Base-by-base conservation (phyloP, 805 yeast genomes). In the Monosporozyma siamensis region DNA sequence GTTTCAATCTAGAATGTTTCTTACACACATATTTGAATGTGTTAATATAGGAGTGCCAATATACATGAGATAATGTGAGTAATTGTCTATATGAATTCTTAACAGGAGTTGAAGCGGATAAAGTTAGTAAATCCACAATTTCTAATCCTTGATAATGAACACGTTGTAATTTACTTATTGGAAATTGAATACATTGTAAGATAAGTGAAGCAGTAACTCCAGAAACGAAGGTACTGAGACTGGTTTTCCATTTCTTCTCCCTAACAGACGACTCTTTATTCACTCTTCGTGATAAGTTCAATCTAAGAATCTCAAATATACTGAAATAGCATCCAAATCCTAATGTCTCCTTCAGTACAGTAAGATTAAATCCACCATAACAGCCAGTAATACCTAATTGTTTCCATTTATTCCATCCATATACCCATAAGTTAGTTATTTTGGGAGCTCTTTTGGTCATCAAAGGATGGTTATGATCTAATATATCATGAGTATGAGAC, bases 191-290 rank as follows among this genome's bases (percentile, higher is more conserved):
- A 3, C 80, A 71, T 47, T 89, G 78, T 17, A 89, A 66, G 0
- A 86, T 69, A 15, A 80, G 67, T 0, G 96, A 90, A 1, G 97
- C 96, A 5, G 82, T 69, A 8, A 92, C 86, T 15, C 97, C 97
- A 0, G 95, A 96, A 6, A 82, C 52, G 23, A 90, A 70, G 2
- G 34, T 15, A 4, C 87, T 75, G 26, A 55, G 50, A 42, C 54
- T 48, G 26, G 46, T 47, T 12, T 52, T 44, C 56, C 59, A 55
- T 40, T 49, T 53, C 22, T 59, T 57, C 37, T 59, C 58, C 14
- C 10, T 15, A 3, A 7, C 17, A 9, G 34, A 17, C 12, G 14
- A 21, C 14, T 30, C 21, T 17, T 6, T 4, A 31, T 47, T 45
- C 68, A 0, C 80, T 68, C 42, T 66, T 44, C 40, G 69, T 67